Evolutionary conservation across 352 stramenopile genomes (phyloP).

Genomic region (Globisporangium parvum): DNA sequence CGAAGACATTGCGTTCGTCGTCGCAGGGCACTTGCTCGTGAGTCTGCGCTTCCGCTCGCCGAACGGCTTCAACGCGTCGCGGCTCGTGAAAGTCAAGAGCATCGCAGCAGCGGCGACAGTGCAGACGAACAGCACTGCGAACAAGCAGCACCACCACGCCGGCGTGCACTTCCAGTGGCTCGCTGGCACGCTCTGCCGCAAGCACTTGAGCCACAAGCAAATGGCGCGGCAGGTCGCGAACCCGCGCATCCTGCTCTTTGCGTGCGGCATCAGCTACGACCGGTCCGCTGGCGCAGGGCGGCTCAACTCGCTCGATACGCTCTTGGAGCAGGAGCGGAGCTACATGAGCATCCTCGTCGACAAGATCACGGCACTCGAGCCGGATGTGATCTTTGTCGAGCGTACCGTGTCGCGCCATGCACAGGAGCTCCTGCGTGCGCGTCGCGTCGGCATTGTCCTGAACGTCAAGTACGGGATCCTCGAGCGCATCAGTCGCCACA

Average conservation of each 20-base stretch:
- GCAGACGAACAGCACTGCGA: conserved; percentile 31
- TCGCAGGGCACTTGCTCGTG: conserved; percentile 67
- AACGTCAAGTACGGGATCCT: conserved; percentile 93
- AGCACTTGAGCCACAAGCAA: conserved; percentile 96
- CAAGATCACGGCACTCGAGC: conserved; percentile 94
- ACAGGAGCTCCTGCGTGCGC: conserved; percentile 90
- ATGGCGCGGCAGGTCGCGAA: conserved; percentile 93
- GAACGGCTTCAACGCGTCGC: conserved; percentile 76
- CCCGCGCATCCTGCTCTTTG: conserved; percentile 95
- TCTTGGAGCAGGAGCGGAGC: conserved; percentile 95
- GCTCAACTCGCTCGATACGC: conserved; percentile 92
- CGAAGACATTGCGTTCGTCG: conserved; percentile 74
- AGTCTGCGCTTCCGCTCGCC: conserved; percentile 73
- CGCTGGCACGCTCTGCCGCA: conserved; percentile 93
- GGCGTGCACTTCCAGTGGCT: conserved; percentile 89
- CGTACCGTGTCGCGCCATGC: conserved; percentile 86
- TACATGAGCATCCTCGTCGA: conserved; percentile 97
- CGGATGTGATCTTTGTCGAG: conserved; percentile 94
- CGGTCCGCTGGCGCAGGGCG: conserved; percentile 74
- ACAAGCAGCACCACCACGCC: conserved; percentile 52
- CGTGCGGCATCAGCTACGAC: conserved; percentile 95
- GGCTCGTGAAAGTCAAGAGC: conserved; percentile 81
- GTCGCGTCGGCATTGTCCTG: conserved; percentile 90
- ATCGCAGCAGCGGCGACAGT: conserved; percentile 46
- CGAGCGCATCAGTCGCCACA: conserved; percentile 91